phyloP scores from a whole-genome alignment of 164 flowering plant genomes.

The Vitis cinerea region DNA sequence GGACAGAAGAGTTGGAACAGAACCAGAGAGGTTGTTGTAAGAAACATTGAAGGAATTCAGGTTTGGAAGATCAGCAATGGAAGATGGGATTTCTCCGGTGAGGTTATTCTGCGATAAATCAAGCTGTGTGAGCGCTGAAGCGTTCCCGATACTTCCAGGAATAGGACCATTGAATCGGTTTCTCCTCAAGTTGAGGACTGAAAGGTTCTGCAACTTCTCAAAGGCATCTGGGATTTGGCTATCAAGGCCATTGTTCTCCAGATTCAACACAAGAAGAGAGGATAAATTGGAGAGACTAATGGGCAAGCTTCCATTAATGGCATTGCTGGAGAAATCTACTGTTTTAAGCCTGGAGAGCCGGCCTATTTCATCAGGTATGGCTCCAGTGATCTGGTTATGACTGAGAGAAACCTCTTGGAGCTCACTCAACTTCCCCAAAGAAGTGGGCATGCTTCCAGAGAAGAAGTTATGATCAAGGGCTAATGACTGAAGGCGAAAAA shows the following conservation, averaged over 20 bases:
- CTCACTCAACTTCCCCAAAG: conserved; percentile 20
- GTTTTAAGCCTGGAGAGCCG: conserved; percentile 25
- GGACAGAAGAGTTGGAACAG: conserved; percentile 61
- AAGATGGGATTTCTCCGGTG: conserved; percentile 61
- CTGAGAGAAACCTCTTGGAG: conserved; percentile 32
- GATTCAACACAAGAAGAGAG: conserved; percentile 20
- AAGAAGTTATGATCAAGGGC: conserved; percentile 31
- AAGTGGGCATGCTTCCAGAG: conserved; percentile 31
- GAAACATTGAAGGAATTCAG: conserved; percentile 77
- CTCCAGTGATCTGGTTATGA: conserved; percentile 31
- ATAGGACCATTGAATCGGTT: conserved; percentile 55
- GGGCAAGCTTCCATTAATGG: conserved; percentile 39
- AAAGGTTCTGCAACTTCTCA: conserved; percentile 40
- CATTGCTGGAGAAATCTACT: conserved; percentile 29
- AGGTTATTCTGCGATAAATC: conserved; percentile 66
- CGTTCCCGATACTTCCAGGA: conserved; percentile 53
- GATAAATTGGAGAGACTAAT: conserved; percentile 24
- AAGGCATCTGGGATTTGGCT: conserved; percentile 22
- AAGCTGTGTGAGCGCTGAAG: conserved; percentile 46
- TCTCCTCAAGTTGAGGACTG: conserved; percentile 42
- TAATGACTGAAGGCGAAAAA: conserved; percentile 20
- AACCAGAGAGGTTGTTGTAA: conserved; percentile 79
- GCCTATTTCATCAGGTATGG: conserved; percentile 31
- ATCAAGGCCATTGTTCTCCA: conserved; percentile 19
- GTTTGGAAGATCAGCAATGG: conserved; percentile 48